Percentiles rank a stretch among this genome's conserved stretches.
These are phyloP conservation scores for Pseudotulostoma volvatum DNA, from an alignment of 495 filamentous ascomycete genomes.

Conservation along the genomic window DNA sequence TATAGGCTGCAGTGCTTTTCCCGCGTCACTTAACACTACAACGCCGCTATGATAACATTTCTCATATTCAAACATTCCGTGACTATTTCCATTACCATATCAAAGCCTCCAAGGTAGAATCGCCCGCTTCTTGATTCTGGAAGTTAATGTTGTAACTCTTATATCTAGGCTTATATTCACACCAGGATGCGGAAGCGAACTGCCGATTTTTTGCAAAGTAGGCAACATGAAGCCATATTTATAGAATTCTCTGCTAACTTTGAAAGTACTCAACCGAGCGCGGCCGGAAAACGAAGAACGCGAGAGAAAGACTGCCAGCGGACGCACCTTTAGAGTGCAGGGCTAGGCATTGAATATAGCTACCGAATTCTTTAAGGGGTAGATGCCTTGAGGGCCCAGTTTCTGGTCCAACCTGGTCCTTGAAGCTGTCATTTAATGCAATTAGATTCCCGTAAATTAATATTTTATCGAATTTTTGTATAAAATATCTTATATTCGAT, in stretches of 20 bases:
- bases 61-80: slow-evolving; percentile 98
- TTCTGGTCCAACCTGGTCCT: too few species aligned
- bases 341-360: slow-evolving; percentile 18
- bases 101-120: slow-evolving; percentile 78
- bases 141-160: slow-evolving; percentile 7
- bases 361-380: too few species aligned
- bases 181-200: slow-evolving; percentile 92
- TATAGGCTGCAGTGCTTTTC: slow-evolving; percentile 58
- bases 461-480: too few species aligned
- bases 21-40: slow-evolving; percentile 83
- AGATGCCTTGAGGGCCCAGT: too few species aligned
- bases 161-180: slow-evolving; percentile 76
- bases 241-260: slow-evolving; percentile 12
- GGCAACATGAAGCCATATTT: slow-evolving; percentile 5
- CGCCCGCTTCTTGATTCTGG: slow-evolving; percentile 1
- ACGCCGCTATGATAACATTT: slow-evolving; percentile 84
- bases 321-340: slow-evolving; percentile 78
- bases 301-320: slow-evolving; percentile 94
- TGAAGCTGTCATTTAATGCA: too few species aligned
- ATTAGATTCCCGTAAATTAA: too few species aligned
- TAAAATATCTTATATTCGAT: too few species aligned
- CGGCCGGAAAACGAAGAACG: slow-evolving; percentile 91
- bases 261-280: slow-evolving; percentile 69
- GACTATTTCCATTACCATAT: slow-evolving; percentile 99
- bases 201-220: slow-evolving; percentile 94